Evolutionary conservation across 2,329 filamentous ascomycete species (phyloP), one percentile per base, ranked within the genome.

Genomic region (Elsinoe australis): DNA sequence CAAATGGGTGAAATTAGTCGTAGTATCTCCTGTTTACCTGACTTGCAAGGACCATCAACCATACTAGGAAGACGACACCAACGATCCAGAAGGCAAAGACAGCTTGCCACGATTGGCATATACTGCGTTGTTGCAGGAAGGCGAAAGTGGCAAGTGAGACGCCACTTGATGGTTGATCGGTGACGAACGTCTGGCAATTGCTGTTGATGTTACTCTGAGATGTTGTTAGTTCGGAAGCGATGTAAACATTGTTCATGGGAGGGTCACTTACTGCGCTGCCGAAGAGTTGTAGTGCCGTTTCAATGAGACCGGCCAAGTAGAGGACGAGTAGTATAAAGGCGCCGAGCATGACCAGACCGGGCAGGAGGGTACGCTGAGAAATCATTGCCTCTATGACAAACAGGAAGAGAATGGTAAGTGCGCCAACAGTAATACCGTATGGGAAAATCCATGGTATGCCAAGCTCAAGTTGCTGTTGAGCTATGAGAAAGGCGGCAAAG

Each of bases 381-480:
- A 78, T 73, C 41, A 79, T 73, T 54, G 73, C 61, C 54, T 80
- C 67, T 60, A 80, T 73, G 53, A 79, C 63, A 57, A 78, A 61
- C 56, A 81, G 72, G 67, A 80, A 80, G 56, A 76, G 58, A 47
- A 82, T 65, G 22, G 73, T 73, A 1, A 82, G 68, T 2, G 71
- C 62, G 59, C 76, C 73, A 54, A 74, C 70, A 12, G 76, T 73
- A 47, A 82, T 72, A 63, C 78, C 78, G 63, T 74, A 82, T 21
- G 79, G 79, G 65, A 82, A 78, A 54, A 82, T 70, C 79, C 79
- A 82, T 60, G 79, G 79, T 50, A 72, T 74, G n/a, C 71, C 74
- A 19, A 78, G 56, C 19, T 67, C 58, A 61, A 82, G 67, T 34
- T 73, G 69, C 31, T 71, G 65, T 62, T 82, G 79, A 17, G 79